A percentile compares a stretch with the other conserved stretches of the same genome.
phyloP scores from a whole-genome alignment of 345 rosid species.

The Mallotus nudiflorus region DNA sequence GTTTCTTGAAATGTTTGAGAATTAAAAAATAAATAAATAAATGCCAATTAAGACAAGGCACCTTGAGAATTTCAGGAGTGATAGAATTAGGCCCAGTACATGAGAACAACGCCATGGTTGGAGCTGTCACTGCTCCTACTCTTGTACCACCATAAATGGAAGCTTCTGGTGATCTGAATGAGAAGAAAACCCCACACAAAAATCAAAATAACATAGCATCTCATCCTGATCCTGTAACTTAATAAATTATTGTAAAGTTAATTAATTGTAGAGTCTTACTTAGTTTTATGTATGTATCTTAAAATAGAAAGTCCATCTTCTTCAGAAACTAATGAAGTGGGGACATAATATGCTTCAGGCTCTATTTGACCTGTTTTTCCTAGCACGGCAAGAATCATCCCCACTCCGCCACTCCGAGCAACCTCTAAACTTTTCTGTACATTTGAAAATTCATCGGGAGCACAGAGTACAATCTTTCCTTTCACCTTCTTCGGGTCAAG shows the following conservation, averaged over 20 bases:
- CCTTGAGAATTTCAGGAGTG: too few relatives aligned
- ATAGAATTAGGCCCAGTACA: slow-evolving; percentile 27
- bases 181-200: too few relatives aligned
- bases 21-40: too few relatives aligned
- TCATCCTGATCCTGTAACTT: slow-evolving; percentile 10
- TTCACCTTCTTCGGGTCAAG: slow-evolving; percentile 11
- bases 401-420: slow-evolving; percentile 23
- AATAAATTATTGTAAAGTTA: slow-evolving; percentile 19
- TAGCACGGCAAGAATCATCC: slow-evolving; percentile 15
- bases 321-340: slow-evolving; percentile 12
- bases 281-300: slow-evolving; percentile 11
- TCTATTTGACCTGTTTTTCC: neutral
- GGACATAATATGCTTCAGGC: slow-evolving; percentile 7
- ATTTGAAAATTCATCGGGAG: neutral
- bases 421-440: slow-evolving; percentile 7
- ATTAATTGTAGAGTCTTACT: too few relatives aligned
- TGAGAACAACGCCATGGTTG: slow-evolving; percentile 21
- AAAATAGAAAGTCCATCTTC: slow-evolving; percentile 18
- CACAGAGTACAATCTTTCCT: slow-evolving; percentile 23
- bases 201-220: slow-evolving; percentile 8
- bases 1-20: too few relatives aligned
- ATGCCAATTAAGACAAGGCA: too few relatives aligned
- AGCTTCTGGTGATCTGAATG: too few relatives aligned
- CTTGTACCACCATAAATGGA: too few relatives aligned
- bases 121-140: too few relatives aligned